Evolutionary conservation across 371 early-diverging fungal species (phyloP).

Genomic region (Funneliformis caledonium): DNA sequence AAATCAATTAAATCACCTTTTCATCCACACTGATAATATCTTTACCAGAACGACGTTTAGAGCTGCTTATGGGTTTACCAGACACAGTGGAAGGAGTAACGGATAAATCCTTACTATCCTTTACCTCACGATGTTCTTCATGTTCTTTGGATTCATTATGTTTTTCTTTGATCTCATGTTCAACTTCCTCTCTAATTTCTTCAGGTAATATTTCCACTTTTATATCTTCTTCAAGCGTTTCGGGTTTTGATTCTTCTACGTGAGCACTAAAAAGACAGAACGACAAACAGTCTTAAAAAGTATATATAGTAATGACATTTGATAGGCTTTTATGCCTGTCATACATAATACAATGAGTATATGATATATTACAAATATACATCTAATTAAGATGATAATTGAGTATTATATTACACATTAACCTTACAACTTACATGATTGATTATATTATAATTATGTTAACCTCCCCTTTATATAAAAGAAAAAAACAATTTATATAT

Average conservation of each 20-base stretch:
- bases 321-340: constrained; percentile 18
- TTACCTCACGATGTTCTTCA: background rate
- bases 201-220: background rate
- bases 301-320: constrained; percentile 20
- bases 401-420: background rate
- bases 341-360: constrained; percentile 11
- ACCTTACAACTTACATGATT: too few species aligned
- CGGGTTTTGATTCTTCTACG: background rate
- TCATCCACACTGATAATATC: constrained; percentile 1
- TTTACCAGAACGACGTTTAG: constrained; percentile 20
- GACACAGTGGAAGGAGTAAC: background rate
- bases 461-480: background rate
- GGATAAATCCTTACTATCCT: background rate
- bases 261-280: constrained; percentile 23
- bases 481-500: background rate
- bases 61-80: background rate
- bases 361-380: background rate
- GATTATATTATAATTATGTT: background rate
- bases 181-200: background rate
- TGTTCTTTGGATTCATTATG: background rate
- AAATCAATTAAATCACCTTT: background rate
- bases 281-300: constrained; percentile 28
- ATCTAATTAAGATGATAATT: background rate
- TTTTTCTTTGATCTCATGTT: background rate
- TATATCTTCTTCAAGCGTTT: background rate